phyloP scores from a whole-genome alignment of 202 grass and related monocot genomes.

The Zoysia matrella region DNA sequence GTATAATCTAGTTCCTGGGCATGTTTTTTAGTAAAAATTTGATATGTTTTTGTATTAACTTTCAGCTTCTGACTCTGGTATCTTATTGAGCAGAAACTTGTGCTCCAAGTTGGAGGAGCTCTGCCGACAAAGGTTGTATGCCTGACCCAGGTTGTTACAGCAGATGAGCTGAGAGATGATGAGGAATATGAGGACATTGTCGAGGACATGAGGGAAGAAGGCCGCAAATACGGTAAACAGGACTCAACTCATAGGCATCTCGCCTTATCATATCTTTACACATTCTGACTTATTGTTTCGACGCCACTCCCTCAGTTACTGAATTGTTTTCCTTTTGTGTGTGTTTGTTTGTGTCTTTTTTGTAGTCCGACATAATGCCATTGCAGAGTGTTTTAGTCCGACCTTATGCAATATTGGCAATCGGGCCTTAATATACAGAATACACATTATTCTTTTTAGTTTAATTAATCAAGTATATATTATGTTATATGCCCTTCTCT shows the following conservation, averaged over 20 bases:
- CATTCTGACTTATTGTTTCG: conserved; percentile 20
- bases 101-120: conserved; percentile 78
- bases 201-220: conserved; percentile 98
- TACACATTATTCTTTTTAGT: conserved; percentile 49
- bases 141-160: conserved; percentile 75
- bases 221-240: conserved; percentile 76
- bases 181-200: conserved; percentile 92
- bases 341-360: conserved; percentile 69
- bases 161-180: conserved; percentile 90
- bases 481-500: background rate
- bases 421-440: conserved; percentile 69
- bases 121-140: conserved; percentile 88
- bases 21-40: background rate
- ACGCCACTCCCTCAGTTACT: conserved; percentile 42
- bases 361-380: conserved; percentile 70
- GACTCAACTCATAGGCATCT: background rate
- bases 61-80: conserved; percentile 20
- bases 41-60: background rate
- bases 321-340: conserved; percentile 56
- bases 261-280: conserved; percentile 7
- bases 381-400: conserved; percentile 72
- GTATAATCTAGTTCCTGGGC: conserved; percentile 42
- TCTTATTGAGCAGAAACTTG: conserved; percentile 62
- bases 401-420: conserved; percentile 76
- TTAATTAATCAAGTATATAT: conserved; percentile 36